These are phyloP conservation scores for Ophiocordyceps australis DNA, from an alignment of 2,329 filamentous ascomycete genomes.

Conservation along the genomic window DNA sequence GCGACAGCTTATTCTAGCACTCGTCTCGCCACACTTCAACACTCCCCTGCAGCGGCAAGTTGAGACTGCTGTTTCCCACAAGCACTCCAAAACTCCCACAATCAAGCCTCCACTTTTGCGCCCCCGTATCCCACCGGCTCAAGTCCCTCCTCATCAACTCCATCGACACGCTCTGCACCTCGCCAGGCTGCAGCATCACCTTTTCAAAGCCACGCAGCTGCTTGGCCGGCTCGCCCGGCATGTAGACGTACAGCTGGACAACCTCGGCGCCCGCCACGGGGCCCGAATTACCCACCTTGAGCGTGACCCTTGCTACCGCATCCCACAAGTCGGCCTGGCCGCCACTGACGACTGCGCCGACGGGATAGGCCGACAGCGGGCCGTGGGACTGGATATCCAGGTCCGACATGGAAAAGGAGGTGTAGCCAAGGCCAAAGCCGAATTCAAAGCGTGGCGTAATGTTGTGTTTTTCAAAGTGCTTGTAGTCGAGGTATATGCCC, in stretches of 20 bases:
- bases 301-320: constrained; percentile 18
- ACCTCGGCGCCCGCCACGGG: constrained; percentile 23
- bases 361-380: constrained; percentile 16
- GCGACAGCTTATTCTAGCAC: too few species aligned
- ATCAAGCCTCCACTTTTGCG: constrained; percentile 41
- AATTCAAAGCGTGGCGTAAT: constrained; percentile 35
- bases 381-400: constrained; percentile 15
- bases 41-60: constrained; percentile 20
- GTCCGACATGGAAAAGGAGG: constrained; percentile 28
- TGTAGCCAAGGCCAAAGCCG: constrained; percentile 38
- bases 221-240: constrained; percentile 27
- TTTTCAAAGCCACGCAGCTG: constrained; percentile 52
- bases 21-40: constrained; percentile 10
- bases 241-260: constrained; percentile 28
- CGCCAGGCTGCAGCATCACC: constrained; percentile 25
- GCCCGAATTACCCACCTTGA: constrained; percentile 23
- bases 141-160: constrained; percentile 42
- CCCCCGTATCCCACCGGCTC: constrained; percentile 44
- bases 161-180: constrained; percentile 26
- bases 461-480: constrained; percentile 28
- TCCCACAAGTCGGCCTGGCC: constrained; percentile 30
- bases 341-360: constrained; percentile 19
- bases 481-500: constrained; percentile 34
- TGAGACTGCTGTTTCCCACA: constrained; percentile 28
- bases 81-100: constrained; percentile 23